phyloP scores from a whole-genome alignment of 2,329 filamentous ascomycete genomes.

The Aureobasidium vineae region DNA sequence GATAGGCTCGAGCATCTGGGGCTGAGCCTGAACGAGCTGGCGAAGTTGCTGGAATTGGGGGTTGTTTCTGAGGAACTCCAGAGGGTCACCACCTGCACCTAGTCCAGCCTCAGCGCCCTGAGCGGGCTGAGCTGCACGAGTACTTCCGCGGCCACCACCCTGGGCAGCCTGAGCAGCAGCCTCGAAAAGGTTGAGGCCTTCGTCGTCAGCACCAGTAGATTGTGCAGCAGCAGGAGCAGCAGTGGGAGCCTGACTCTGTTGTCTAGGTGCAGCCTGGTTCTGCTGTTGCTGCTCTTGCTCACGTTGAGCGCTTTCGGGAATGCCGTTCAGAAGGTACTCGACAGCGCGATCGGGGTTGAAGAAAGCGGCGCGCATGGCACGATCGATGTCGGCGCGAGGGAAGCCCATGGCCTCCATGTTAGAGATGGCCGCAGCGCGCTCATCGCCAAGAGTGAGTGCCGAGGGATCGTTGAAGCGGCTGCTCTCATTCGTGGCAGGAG shows the following conservation, averaged over 20 bases:
- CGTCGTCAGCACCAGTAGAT: constrained; percentile 53
- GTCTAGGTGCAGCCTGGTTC: constrained; percentile 10
- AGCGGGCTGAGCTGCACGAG: constrained; percentile 42
- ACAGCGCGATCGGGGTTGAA: constrained; percentile 97
- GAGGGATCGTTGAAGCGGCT: constrained; percentile 67
- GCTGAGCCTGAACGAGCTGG: constrained; percentile 95
- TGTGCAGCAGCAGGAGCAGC: constrained; percentile 43
- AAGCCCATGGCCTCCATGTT: constrained; percentile 99
- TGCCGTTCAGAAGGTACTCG: constrained; percentile 90
- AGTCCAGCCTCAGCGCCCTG: constrained; percentile 40
- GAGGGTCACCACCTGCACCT: constrained; percentile 54
- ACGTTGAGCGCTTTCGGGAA: constrained; percentile 78
- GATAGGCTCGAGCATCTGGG: constrained; percentile 97
- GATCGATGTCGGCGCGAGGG: constrained; percentile 79
- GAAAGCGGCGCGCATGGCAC: constrained; percentile 92
- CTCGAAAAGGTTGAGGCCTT: constrained; percentile 85
- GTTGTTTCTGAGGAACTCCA: constrained; percentile 93
- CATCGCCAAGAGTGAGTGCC: constrained; percentile 79
- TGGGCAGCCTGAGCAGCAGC: constrained; percentile 75
- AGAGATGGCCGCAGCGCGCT: constrained; percentile 76
- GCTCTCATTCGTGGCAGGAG: constrained; percentile 47
- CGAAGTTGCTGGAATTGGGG: constrained; percentile 97
- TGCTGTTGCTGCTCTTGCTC: constrained; percentile 54
- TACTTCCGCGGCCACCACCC: constrained; percentile 46
- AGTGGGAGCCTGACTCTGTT: constrained; percentile 35